phyloP scores from a whole-genome alignment of 1,284 basidiomycete genomes.

The Ustilago vetiveriae region DNA sequence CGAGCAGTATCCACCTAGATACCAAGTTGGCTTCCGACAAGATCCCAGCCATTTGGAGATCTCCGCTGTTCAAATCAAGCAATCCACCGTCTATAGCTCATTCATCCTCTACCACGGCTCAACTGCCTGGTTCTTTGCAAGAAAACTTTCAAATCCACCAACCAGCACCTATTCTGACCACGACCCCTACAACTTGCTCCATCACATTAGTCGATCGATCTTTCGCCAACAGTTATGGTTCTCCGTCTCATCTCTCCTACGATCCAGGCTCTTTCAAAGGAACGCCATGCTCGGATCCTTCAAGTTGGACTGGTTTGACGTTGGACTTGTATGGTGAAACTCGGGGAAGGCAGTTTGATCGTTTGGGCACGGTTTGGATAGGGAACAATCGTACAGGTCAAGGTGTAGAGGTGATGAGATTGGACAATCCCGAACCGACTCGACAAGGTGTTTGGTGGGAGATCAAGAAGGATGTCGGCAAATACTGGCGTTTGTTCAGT shows the following conservation, averaged over 20 bases:
- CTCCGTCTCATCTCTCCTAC: slow-evolving; percentile 29
- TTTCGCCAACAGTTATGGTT: slow-evolving; percentile 49
- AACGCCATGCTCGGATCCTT: slow-evolving; percentile 27
- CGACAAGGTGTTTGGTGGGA: slow-evolving; percentile 43
- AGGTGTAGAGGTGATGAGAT: slow-evolving; percentile 50
- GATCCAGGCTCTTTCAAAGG: slow-evolving; percentile 11
- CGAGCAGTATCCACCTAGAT: background rate
- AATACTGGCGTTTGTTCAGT: slow-evolving; percentile 44
- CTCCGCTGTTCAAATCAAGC: slow-evolving; percentile 24
- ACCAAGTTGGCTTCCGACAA: background rate
- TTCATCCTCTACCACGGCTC: background rate
- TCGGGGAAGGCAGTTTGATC: slow-evolving; percentile 50
- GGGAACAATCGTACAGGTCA: slow-evolving; percentile 32
- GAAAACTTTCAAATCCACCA: slow-evolving; percentile 25
- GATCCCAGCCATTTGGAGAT: slow-evolving; percentile 20
- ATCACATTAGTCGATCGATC: slow-evolving; percentile 35
- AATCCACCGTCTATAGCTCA: background rate
- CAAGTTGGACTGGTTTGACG: slow-evolving; percentile 39
- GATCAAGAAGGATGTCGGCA: slow-evolving; percentile 43
- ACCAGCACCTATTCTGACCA: slow-evolving; percentile 29
- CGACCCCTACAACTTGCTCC: slow-evolving; percentile 3
- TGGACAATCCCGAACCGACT: slow-evolving; percentile 56
- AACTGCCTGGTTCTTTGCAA: background rate
- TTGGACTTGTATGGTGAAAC: slow-evolving; percentile 35
- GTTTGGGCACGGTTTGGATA: slow-evolving; percentile 43